Base-by-base conservation (phyloP, 345 rosid species). In the Brassica carinata region DNA sequence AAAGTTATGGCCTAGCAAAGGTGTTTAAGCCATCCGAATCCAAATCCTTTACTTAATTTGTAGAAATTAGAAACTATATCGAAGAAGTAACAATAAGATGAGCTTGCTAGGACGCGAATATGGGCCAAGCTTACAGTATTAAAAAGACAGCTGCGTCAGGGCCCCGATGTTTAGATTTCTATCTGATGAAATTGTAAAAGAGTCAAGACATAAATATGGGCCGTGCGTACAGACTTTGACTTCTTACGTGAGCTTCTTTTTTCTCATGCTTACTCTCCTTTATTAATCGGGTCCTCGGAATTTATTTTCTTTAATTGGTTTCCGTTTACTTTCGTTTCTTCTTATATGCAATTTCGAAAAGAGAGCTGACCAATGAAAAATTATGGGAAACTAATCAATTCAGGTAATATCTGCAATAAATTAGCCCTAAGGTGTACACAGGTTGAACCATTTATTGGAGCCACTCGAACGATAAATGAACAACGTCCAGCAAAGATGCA, bases 401-500 rank as follows among this genome's bases (percentile, higher is more conserved):
- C 4, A 38, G 63, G 5, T 58, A 27, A 10, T 40, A 69, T 53
- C 64, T 64, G 55, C 23, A 23, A 64, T 23, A 78, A 64, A 26
- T 51, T 51, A 33, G 15, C 55, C 71, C 40, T 51, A 59, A 43
- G 5, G 33, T 3, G 62, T 45, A 77, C 51, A 8, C 5, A 33
- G 7, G 26, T 43, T 29, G 9, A 76, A 70, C 51, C 30, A 70
- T 45, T 43, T 14, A 33, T 70, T 33, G 34, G 8, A 70, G 71
- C 53, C 66, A 33, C 17, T 6, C 30, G 43, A 51, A 15, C 11
- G 43, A 71, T 71, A 64, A 78, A 33, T 34, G 7, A 34, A 51
- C 4, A 63, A 57, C 23, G 15, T 40, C 77, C 51, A 66, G 27
- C 29, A 67, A 43, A 57, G 68, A 71, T 64, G n/a, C 76, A 78